Evolutionary conservation across 2,329 filamentous ascomycete genomes (phyloP), one percentile per base, ranked within the genome.

Genomic region (Cercospora sojina): DNA sequence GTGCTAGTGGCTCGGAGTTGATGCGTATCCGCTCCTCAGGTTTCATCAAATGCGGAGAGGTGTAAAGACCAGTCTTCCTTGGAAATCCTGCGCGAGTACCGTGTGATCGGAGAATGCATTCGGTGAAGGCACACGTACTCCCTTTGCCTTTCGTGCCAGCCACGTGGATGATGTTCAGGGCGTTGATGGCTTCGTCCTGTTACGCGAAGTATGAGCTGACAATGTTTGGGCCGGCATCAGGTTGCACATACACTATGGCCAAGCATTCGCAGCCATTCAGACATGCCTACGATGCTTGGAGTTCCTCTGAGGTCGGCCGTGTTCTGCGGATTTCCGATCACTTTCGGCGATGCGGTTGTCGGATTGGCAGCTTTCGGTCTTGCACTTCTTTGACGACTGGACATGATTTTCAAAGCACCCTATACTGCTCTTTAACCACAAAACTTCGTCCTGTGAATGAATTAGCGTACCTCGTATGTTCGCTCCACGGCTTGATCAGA

Each of bases 131-230:
- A 73, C 90, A 92, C 0, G 92, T 92, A 5, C 91, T 94, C 29
- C 93, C 93, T 78, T 97, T 98, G 65, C 94, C 94, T 78, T 97
- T 97, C 1, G 93, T 97, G 9, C 94, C 94, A 0, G 94, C 91
- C 53, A 97, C 87, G 76, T 97, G 94, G 67, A 97, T 88, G 71
- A 84, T 79, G 62, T 71, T 73, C 12, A 74, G 58, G 2, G 18
- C 2, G 38, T 71, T 70, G 51, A 74, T 51, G 25, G 71, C 69
- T 32, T 65, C 64, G 38, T 66, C 59, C 72, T 72, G 43, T 25
- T n/a, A 16, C 27, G 8, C 9, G 13, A 20, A 27, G 20, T 12
- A 41, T 57, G 23, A 47, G 35, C 27, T 55, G 9, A 25, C 43
- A 23, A 29, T 47, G 23, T 9, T 5, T 59, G 18, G 35, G 20